Evolutionary conservation across 805 yeast species (phyloP), one percentile per base, ranked within the genome.

Genomic region (Jamesozyma gamospora): DNA sequence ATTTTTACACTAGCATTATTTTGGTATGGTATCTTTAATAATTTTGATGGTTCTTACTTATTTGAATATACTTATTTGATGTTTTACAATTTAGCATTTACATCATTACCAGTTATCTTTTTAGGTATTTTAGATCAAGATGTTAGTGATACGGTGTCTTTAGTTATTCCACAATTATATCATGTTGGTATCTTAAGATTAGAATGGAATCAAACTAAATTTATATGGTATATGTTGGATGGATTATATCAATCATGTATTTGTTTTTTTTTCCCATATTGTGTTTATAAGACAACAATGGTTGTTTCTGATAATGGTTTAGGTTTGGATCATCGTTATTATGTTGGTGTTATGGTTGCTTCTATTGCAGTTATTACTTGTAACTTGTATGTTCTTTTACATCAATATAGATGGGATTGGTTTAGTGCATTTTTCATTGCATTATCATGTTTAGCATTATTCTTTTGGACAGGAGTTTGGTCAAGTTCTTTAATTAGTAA

Each of bases 331-430:
- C 92, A 82, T 56, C 70, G 94, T 53, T 83, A 72, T 53, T 74
- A 75, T 69, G 70, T 83, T 43, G 94, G 92, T 55, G 66, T 75
- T 0, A 63, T 72, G 36, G 85, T 79, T 39, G 76, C 83, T 1
- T 66, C 77, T 24, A 79, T 82, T 50, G 71, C 87, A 3, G 79
- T 75, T 36, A 65, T 77, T 18, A 59, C 88, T 0, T 80, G 88
- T 63, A 79, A 83, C 53, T 44, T 72, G 3, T 81, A 79, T 56
- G 71, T 82, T 41, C 54, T 79, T 47, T 57, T 79, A 45, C 86
- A 79, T 50, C 84, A 80, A 55, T 73, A 72, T 53, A 70, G 86
- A 53, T 83, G 94, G 94, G 94, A 83, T 61, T 82, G 86, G 85
- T 64, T 80, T 34, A 71, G 82, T 4, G 52, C 67, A 11, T 52